Conservation (phyloP, 768 basidiomycete species). For the Trametes villosa region DNA sequence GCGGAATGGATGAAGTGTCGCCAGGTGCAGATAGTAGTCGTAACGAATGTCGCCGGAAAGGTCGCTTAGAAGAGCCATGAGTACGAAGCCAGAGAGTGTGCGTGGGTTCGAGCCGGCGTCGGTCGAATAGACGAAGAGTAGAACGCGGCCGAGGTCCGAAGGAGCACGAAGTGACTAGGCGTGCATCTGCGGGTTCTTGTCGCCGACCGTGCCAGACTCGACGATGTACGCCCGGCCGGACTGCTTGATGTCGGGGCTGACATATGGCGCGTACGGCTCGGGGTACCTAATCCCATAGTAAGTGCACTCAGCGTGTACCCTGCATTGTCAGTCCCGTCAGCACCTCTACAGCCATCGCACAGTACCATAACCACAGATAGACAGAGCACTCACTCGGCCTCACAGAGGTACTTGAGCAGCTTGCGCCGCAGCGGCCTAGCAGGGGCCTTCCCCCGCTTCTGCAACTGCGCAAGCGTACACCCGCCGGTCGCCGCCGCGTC, state of each 20-base stretch:
- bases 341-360: too few relatives aligned
- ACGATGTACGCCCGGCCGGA: not conserved
- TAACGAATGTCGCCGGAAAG: too few relatives aligned
- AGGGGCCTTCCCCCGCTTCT: not conserved
- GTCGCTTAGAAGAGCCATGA: too few relatives aligned
- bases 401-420: not conserved
- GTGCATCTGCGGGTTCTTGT: not conserved
- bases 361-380: not conserved
- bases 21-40: too few relatives aligned
- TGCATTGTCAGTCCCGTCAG: not conserved
- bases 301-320: not conserved
- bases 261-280: not conserved
- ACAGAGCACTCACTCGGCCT: not conserved
- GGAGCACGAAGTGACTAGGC: not conserved
- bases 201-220: not conserved
- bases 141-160: too few relatives aligned
- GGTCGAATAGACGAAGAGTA: too few relatives aligned
- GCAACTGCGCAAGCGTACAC: not conserved
- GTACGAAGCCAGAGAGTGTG: too few relatives aligned
- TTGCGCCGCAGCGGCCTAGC: not conserved
- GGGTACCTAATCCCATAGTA: not conserved
- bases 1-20: too few relatives aligned
- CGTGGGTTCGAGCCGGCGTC: too few relatives aligned
- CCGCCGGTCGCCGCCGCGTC: not conserved
- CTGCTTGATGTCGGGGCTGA: not conserved